These are phyloP conservation scores for Solanum ossicruentum DNA, from an alignment of 257 asterid genomes.

Conservation along the genomic window DNA sequence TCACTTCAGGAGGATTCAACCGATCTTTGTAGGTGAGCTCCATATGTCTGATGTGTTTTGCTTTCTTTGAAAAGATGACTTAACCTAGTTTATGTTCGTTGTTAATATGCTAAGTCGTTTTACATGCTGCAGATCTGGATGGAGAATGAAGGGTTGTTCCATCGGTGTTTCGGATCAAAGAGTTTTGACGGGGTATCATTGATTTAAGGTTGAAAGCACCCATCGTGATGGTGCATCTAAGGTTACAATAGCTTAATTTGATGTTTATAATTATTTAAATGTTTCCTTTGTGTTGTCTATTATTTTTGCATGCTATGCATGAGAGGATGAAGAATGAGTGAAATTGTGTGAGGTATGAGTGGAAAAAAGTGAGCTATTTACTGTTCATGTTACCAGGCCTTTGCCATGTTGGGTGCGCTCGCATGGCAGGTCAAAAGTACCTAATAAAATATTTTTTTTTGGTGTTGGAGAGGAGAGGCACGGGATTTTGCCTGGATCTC, in stretches of 20 bases:
- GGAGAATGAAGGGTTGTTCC: not conserved
- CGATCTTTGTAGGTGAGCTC: too few species aligned
- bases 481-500: conserved; percentile 48
- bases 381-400: not conserved
- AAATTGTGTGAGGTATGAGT: not conserved
- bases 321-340: not conserved
- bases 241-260: not conserved
- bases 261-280: not conserved
- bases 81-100: not conserved
- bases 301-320: not conserved
- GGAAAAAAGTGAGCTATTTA: conserved; percentile 6
- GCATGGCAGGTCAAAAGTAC: conserved; percentile 6
- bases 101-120: not conserved
- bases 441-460: not conserved
- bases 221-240: not conserved
- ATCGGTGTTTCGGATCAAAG: not conserved
- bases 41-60: too few species aligned
- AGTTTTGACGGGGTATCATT: not conserved
- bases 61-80: not conserved
- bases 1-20: too few species aligned
- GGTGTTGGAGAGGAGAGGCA: not conserved
- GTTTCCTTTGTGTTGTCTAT: not conserved
- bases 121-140: not conserved
- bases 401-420: conserved; percentile 18
- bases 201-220: not conserved